Evolutionary conservation across 2,329 filamentous ascomycete species (phyloP).

Genomic region (Ophiostoma australiae): DNA sequence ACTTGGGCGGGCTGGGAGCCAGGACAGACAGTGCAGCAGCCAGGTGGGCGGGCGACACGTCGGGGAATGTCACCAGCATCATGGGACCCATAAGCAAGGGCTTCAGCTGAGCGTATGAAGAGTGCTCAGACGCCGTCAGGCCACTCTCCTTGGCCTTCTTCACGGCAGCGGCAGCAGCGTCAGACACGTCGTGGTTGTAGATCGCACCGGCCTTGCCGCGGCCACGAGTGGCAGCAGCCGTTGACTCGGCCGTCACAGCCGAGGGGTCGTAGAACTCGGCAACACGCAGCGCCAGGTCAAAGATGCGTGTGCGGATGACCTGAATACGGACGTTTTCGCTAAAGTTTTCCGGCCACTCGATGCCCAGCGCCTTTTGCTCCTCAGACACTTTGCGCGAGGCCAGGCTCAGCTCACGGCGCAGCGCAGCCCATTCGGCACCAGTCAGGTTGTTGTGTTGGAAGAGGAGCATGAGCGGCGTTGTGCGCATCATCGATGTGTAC

Average conservation of each 20-base stretch:
- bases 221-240: constrained; percentile 30
- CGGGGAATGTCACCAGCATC: constrained; percentile 73
- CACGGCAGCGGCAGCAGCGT: constrained; percentile 44
- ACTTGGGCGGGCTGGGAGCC: constrained; percentile 63
- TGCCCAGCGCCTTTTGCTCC: constrained; percentile 22
- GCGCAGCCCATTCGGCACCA: constrained; percentile 67
- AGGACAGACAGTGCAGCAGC: constrained; percentile 76
- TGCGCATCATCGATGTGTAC: constrained; percentile 83
- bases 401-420: constrained; percentile 62
- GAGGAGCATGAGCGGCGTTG: constrained; percentile 76
- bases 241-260: constrained; percentile 31
- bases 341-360: constrained; percentile 41
- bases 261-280: constrained; percentile 72
- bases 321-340: constrained; percentile 67
- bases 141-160: constrained; percentile 31
- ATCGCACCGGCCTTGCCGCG: constrained; percentile 35
- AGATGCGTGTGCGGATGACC: constrained; percentile 83
- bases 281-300: constrained; percentile 76
- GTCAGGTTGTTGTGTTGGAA: constrained; percentile 69
- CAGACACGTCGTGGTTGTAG: constrained; percentile 52
- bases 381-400: constrained; percentile 41
- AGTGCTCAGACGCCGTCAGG: constrained; percentile 34
- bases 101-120: constrained; percentile 56
- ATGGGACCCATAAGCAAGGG: constrained; percentile 78
- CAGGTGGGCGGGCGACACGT: constrained; percentile 77